Base-by-base conservation (phyloP, 2,329 filamentous ascomycete species). In the Claviceps humidiphila region DNA sequence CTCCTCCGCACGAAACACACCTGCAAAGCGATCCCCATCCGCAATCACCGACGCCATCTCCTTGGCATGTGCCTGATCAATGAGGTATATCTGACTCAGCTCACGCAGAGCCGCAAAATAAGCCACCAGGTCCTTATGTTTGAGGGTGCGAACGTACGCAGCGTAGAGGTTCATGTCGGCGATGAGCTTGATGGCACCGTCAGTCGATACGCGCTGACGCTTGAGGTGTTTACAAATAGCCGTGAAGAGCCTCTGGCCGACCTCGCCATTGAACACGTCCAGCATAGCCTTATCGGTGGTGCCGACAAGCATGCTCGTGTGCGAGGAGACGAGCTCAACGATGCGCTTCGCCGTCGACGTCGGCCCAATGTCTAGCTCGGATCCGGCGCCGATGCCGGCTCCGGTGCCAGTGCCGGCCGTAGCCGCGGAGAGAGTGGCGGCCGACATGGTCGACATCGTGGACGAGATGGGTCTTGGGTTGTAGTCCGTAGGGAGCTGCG, bases 251-350 rank as follows among this genome's bases (percentile, higher is more conserved):
- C 93, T 85, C 57, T 96, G 78, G 0, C 93, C 93, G 26, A 98
- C 91, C 71, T 98, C 93, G 68, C 93, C 89, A 67, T 95, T 96
- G 75, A 98, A 98, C 14, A 98, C 93, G 64, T 98, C 93, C 26
- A 98, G 82, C 77, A 95, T 95, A 56, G 88, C 91, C 74, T 98
- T 98, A 66, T 98, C 93, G 1, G 91, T 97, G 64, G 88, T 95
- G 56, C 93, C 93, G 4, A 87, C 81, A 13, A 98, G 77, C 89
- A 98, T 96, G 63, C 79, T 82, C 1, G 90, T 97, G 66, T 98
- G 93, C 16, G 85, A 85, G 22, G 84, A 84, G 14, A 97, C 87
- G 42, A 97, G 81, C 43, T 89, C 83, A 26, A 95, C 87, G 49
- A 98, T 83, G 50, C 84, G 83, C 57, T 73, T 76, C 4, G 93